Conservation (phyloP, 2,329 filamentous ascomycete species). For the Sporothrix dimorphospora region DNA sequence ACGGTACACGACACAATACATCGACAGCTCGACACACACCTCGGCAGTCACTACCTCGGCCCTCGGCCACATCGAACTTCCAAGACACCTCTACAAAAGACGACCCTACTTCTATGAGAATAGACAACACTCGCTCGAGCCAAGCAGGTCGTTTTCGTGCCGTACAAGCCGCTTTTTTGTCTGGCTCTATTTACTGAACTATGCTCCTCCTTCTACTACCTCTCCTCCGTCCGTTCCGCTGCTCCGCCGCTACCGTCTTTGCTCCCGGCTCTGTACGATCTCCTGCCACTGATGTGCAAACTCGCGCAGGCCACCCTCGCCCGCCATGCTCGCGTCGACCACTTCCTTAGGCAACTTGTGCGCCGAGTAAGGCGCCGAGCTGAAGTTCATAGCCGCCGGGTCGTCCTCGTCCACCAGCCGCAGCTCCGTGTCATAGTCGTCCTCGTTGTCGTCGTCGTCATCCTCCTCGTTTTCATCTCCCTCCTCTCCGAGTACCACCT, state of each 20-base stretch:
- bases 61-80: background rate
- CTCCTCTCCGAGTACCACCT: constrained; percentile 40
- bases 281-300: constrained; percentile 77
- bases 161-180: background rate
- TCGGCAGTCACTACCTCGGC: background rate
- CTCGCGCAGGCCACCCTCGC: constrained; percentile 77
- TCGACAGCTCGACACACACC: background rate
- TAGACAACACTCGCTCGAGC: background rate
- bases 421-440: constrained; percentile 73
- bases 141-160: background rate
- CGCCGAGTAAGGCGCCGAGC: constrained; percentile 84
- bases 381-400: constrained; percentile 81
- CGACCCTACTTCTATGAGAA: background rate
- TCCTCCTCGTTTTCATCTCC: constrained; percentile 33
- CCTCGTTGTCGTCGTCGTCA: constrained; percentile 49
- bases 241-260: background rate
- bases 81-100: background rate
- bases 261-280: constrained; percentile 41
- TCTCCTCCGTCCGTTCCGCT: background rate
- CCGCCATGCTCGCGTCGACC: constrained; percentile 69
- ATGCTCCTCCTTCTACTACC: background rate
- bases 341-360: constrained; percentile 95
- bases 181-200: background rate
- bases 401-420: constrained; percentile 82
- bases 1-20: background rate